Evolutionary conservation across 805 yeast species (phyloP), one percentile per base, ranked within the genome.

Genomic region (Kuraishia capsulata): DNA sequence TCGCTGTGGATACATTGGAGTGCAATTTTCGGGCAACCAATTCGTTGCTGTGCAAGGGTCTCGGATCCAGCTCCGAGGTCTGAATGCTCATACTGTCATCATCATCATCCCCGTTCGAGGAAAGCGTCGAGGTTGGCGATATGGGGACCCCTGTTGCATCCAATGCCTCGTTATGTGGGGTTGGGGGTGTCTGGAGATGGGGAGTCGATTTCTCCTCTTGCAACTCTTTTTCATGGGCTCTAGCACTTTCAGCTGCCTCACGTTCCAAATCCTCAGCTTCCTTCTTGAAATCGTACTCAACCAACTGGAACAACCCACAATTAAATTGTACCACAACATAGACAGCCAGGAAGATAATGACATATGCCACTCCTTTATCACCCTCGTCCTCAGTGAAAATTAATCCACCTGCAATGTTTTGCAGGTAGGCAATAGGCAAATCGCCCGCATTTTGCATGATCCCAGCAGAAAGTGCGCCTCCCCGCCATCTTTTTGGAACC

Each of bases 371-470:
- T 32, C 64, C 65, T 39, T 59, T 59, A 35, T 59, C 50, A n/a
- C 48, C 52, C 44, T 60, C 48, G 5, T 39, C 47, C 5, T 36
- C 31, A 11, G 73, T 71, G 31, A 60, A 56, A 17, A 53, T 44
- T 10, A 49, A 48, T 1, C 71, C 67, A 28, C 59, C 57, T 2
- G 73, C 71, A 56, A 81, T 63, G 1, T 84, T 80, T 48, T 80
- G 86, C 36, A 82, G 49, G 50, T 80, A 81, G 0, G 90, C 89
- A 45, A 82, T 81, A 1, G 92, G 92, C 35, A 82, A 63, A 52
- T 82, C 92, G 24, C 83, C 72, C 35, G 81, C 81, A 53, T 82
- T 82, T 25, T 86, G 86, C 57, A 82, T 72, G 45, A 80, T 61
- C 3, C 87, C 86, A 1, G 81, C 87, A 5, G 79, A 70, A 11